phyloP scores from a whole-genome alignment of 192 early-diverging fungal species.

The Coemansia sp. region DNA sequence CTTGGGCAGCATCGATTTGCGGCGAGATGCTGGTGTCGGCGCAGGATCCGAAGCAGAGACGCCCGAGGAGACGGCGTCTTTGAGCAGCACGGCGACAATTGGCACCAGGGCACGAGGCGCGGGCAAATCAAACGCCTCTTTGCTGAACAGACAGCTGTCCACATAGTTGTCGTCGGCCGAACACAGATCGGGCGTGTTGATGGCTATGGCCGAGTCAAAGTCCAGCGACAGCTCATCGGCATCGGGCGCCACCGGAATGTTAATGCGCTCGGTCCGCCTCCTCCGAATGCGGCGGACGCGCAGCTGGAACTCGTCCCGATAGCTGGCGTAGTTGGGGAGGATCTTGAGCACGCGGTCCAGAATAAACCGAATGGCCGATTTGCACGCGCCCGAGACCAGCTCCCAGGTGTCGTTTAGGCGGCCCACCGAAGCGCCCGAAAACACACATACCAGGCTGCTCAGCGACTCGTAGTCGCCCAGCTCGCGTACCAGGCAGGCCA shows the following conservation, averaged over 20 bases:
- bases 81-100: conserved; percentile 49
- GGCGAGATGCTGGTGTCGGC: neutral
- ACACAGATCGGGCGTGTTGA: conserved; percentile 43
- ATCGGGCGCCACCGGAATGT: neutral
- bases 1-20: neutral
- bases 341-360: conserved; percentile 45
- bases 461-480: conserved; percentile 54
- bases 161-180: conserved; percentile 41
- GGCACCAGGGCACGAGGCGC: conserved; percentile 42
- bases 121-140: conserved; percentile 39
- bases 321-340: conserved; percentile 44
- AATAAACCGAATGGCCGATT: conserved; percentile 35
- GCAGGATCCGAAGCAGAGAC: conserved; percentile 4
- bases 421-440: conserved; percentile 27
- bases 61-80: conserved; percentile 41
- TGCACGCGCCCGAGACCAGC: conserved; percentile 27
- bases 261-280: neutral
- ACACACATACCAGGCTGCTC: conserved; percentile 46
- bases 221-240: conserved; percentile 35
- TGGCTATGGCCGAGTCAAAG: conserved; percentile 48
- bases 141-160: conserved; percentile 37
- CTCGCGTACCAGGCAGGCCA: conserved; percentile 39
- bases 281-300: conserved; percentile 25
- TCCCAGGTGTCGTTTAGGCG: conserved; percentile 41
- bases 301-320: conserved; percentile 38